A percentile compares a stretch with the other conserved stretches of the same genome.
Evolutionary conservation across 2,329 filamentous ascomycete species (phyloP).

Genomic region (Orbilia brochopaga): DNA sequence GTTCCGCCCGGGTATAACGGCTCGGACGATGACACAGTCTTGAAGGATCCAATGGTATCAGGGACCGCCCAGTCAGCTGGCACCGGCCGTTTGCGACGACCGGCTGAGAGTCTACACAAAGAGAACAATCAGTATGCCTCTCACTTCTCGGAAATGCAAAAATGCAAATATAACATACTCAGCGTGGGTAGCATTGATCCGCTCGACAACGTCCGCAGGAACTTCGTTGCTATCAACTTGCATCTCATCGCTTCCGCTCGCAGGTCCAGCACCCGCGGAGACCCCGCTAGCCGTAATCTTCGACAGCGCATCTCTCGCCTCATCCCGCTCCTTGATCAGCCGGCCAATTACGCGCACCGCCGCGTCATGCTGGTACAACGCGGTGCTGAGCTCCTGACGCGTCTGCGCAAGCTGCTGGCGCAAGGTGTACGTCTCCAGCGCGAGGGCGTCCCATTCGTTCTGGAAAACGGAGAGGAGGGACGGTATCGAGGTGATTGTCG

Average conservation of each 20-base stretch:
- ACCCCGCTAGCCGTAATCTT: constrained; percentile 76
- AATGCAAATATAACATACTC: constrained; percentile 65
- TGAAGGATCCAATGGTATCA: constrained; percentile 71
- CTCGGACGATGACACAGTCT: constrained; percentile 64
- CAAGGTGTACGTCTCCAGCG: constrained; percentile 87
- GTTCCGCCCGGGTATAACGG: constrained; percentile 67
- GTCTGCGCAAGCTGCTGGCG: constrained; percentile 88
- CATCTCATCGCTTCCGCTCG: constrained; percentile 79
- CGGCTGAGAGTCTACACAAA: constrained; percentile 74
- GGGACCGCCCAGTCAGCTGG: constrained; percentile 83
- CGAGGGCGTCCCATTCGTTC: constrained; percentile 95
- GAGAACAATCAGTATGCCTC: constrained; percentile 20
- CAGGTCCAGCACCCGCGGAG: constrained; percentile 57
- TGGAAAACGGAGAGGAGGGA: constrained; percentile 93
- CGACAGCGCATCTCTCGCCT: constrained; percentile 85
- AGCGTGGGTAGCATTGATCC: constrained; percentile 80
- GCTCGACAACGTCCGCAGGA: constrained; percentile 71
- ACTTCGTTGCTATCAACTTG: constrained; percentile 83
- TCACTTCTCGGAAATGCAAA: neutral
- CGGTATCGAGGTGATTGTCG: constrained; percentile 93
- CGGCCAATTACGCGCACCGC: constrained; percentile 94
- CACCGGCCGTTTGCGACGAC: constrained; percentile 84
- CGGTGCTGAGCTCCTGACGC: constrained; percentile 88
- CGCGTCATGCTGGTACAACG: constrained; percentile 95
- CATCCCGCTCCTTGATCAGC: constrained; percentile 86